phyloP scores from a whole-genome alignment of 768 basidiomycete genomes.

The Termitomyces eurrhizus region DNA sequence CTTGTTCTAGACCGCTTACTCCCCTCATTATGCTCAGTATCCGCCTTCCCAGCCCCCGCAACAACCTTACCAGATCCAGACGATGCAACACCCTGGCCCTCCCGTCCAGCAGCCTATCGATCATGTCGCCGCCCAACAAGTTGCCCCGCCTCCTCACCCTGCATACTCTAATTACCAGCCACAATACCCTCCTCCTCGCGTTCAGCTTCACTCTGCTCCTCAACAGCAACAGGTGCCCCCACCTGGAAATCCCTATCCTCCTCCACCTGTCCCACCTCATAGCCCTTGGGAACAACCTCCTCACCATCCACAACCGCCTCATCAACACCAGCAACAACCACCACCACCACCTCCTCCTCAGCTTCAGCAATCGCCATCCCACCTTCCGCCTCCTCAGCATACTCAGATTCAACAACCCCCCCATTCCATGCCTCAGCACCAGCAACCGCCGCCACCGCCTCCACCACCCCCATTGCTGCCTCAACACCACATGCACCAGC shows the following conservation, averaged over 20 bases:
- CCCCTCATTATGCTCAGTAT: constrained; percentile 41
- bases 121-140: constrained; percentile 36
- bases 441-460: constrained; percentile 15
- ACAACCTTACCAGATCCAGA: constrained; percentile 28
- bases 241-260: constrained; percentile 43
- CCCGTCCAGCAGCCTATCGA: constrained; percentile 34
- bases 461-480: not conserved
- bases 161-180: constrained; percentile 30
- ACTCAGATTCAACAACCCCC: constrained; percentile 18
- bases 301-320: constrained; percentile 24
- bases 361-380: constrained; percentile 17
- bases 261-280: constrained; percentile 39
- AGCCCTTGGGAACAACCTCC: constrained; percentile 36
- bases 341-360: constrained; percentile 16
- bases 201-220: constrained; percentile 27
- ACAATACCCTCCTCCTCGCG: constrained; percentile 25
- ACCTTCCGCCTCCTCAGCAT: constrained; percentile 15
- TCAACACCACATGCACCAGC: constrained; percentile 16
- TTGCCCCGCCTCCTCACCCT: constrained; percentile 32
- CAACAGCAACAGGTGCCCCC: constrained; percentile 32
- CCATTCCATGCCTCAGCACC: constrained; percentile 22
- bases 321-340: constrained; percentile 20
- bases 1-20: constrained; percentile 30
- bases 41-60: constrained; percentile 32
- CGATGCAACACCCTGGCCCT: constrained; percentile 24